Conservation (phyloP, 495 filamentous ascomycete species). For the Margaritispora aquatica region DNA sequence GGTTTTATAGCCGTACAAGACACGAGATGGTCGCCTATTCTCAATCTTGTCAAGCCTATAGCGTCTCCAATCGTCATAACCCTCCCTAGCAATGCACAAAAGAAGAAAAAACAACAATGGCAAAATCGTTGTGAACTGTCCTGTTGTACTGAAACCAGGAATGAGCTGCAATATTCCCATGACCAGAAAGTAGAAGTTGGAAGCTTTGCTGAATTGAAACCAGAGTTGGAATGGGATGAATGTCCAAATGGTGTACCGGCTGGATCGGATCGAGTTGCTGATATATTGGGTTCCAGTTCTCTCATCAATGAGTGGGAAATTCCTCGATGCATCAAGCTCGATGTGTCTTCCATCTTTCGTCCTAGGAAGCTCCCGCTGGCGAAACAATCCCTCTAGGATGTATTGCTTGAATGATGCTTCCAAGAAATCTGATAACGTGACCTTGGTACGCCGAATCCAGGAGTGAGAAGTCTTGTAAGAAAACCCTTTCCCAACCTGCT, state of each 20-base stretch:
- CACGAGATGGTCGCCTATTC: slow-evolving; percentile 53
- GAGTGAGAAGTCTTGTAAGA: neutral
- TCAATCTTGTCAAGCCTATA: slow-evolving; percentile 83
- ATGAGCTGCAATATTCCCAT: slow-evolving; percentile 86
- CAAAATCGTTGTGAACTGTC: slow-evolving; percentile 81
- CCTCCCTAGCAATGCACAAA: slow-evolving; percentile 84
- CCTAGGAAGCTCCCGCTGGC: slow-evolving; percentile 10
- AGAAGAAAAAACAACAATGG: slow-evolving; percentile 79
- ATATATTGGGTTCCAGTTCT: slow-evolving; percentile 67
- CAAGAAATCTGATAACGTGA: neutral
- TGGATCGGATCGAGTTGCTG: slow-evolving; percentile 76
- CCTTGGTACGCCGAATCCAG: neutral
- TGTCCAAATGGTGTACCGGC: slow-evolving; percentile 80
- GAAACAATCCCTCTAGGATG: neutral
- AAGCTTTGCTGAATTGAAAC: slow-evolving; percentile 84
- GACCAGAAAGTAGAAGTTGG: slow-evolving; percentile 87
- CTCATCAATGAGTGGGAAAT: slow-evolving; percentile 60
- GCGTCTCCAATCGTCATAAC: slow-evolving; percentile 80
- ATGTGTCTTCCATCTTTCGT: slow-evolving; percentile 36
- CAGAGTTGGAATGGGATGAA: slow-evolving; percentile 84
- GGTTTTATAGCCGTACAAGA: slow-evolving; percentile 3
- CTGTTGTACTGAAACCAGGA: slow-evolving; percentile 83
- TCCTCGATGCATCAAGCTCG: slow-evolving; percentile 44
- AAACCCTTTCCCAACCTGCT: neutral
- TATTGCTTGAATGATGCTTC: neutral